These are phyloP conservation scores for Scheffersomyces lignosus DNA, from an alignment of 805 yeast species.

Conservation along the genomic window DNA sequence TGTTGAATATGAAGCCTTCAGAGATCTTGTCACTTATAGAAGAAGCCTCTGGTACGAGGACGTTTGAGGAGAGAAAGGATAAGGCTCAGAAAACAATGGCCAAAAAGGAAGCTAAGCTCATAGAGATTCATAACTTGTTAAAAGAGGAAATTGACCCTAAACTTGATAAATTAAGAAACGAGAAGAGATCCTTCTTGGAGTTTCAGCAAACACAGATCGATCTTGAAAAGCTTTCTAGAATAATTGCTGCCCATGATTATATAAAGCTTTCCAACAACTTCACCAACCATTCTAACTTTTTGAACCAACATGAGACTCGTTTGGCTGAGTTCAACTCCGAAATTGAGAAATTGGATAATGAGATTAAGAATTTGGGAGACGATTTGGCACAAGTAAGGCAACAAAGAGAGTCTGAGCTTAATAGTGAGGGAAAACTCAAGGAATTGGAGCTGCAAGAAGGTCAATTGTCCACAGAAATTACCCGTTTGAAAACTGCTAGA, in stretches of 20 bases:
- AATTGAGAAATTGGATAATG: constrained; percentile 49
- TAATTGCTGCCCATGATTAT: constrained; percentile 79
- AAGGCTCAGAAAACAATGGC: constrained; percentile 90
- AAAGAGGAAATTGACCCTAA: constrained; percentile 93
- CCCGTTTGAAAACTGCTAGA: constrained; percentile 64
- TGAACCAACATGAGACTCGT: constrained; percentile 40
- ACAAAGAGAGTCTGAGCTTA: constrained; percentile 56
- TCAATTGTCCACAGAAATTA: constrained; percentile 57
- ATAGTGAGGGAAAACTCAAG: constrained; percentile 60
- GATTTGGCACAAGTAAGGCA: constrained; percentile 57
- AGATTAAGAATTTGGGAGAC: constrained; percentile 56
- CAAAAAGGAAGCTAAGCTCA: constrained; percentile 82
- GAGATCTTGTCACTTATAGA: constrained; percentile 90
- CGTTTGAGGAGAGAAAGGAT: constrained; percentile 90
- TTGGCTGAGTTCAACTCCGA: constrained; percentile 43
- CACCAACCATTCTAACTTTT: constrained; percentile 42
- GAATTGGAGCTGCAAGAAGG: constrained; percentile 60
- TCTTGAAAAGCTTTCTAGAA: constrained; percentile 68
- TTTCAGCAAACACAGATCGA: constrained; percentile 83
- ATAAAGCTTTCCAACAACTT: constrained; percentile 40
- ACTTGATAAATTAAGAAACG: constrained; percentile 73
- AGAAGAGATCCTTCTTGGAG: constrained; percentile 80
- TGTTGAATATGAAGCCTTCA: constrained; percentile 90
- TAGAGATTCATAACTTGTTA: constrained; percentile 70
- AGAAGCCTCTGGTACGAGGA: constrained; percentile 97